Evolutionary conservation across 225 moss, liverwort and hornwort genomes (phyloP), one percentile per base, ranked within the genome.

Genomic region (Marchantia polymorpha): DNA sequence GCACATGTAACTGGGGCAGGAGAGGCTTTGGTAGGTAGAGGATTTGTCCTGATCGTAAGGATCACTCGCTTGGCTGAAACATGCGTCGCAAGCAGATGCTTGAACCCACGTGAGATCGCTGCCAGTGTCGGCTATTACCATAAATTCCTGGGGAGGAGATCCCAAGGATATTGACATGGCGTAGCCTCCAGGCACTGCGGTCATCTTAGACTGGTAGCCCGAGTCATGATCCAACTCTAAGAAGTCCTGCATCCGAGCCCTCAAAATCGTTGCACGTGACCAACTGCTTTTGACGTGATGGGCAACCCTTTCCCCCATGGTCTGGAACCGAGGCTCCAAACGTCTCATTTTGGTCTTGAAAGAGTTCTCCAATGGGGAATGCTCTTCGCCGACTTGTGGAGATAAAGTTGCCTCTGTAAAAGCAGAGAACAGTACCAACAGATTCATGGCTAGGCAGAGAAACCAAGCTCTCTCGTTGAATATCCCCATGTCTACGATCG

Each of bases 71-170:
- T 75, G 19, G 6, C 20, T 29, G 73, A 73, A 73, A 51, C 73
- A 73, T 7, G 14, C 23, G n/a, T 19, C 20, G 73, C 73, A 73
- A 8, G 10, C 17, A 23, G 10, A 0, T 10, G 75, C 65, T 53
- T 81, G 81, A 20, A 81, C 47, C 81, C 81, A 81, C 3, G 75
- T 81, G 10, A 81, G 63, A 47, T 81, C 75, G 66, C 81, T 81
- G 22, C 81, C 75, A 16, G 81, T 81, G 56, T 81, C 81, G 20
- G 66, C 74, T 12, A 81, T 55, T 52, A 64, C 65, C 1, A 12
- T 52, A 59, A 81, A 81, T 5, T 60, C 47, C 26, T 81, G 81
- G 0, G 75, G 51, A 58, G 81, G 81, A 17, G 67, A 29, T 29
- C 81, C 81, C 19, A 81, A 60, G 4, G 75, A 54, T 6, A 81